Percentiles rank a stretch among this genome's conserved stretches.
phyloP scores from a whole-genome alignment of 441 rosid genomes.

The Mallotus repandus region DNA sequence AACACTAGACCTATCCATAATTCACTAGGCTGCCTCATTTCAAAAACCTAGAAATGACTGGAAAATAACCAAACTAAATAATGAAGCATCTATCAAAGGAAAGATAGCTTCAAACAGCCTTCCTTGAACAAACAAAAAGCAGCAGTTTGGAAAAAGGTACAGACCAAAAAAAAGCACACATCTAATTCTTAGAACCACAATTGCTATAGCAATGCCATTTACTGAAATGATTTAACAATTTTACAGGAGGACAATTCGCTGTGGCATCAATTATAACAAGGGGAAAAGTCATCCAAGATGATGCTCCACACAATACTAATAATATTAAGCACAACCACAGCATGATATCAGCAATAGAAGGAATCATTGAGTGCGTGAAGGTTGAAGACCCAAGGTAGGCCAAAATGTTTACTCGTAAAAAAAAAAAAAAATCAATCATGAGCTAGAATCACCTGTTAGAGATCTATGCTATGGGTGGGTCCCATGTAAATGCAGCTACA shows the following conservation, averaged over 20 bases:
- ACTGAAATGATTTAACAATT: neutral
- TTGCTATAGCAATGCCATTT: neutral
- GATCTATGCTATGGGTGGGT: too few relatives aligned
- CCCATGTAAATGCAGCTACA: neutral
- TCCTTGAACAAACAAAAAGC: neutral
- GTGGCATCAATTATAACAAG: neutral
- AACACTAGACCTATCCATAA: neutral
- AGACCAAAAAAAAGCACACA: neutral
- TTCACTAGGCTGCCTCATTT: neutral
- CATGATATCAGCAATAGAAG: too few relatives aligned
- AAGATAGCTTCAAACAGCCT: neutral
- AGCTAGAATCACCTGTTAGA: too few relatives aligned
- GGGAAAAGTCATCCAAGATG: too few relatives aligned
- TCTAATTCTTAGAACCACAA: neutral
- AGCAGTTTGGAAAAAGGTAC: too few relatives aligned
- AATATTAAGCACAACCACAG: too few relatives aligned
- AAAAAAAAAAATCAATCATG: too few relatives aligned
- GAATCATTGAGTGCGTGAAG: too few relatives aligned
- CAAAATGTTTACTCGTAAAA: too few relatives aligned
- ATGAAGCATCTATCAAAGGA: neutral
- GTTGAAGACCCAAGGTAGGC: too few relatives aligned
- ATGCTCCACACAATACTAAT: too few relatives aligned
- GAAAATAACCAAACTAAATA: neutral
- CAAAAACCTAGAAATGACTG: neutral
- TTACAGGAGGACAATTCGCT: neutral